Conservation (phyloP, 192 early-diverging fungal genomes). For the Podila horticola region DNA sequence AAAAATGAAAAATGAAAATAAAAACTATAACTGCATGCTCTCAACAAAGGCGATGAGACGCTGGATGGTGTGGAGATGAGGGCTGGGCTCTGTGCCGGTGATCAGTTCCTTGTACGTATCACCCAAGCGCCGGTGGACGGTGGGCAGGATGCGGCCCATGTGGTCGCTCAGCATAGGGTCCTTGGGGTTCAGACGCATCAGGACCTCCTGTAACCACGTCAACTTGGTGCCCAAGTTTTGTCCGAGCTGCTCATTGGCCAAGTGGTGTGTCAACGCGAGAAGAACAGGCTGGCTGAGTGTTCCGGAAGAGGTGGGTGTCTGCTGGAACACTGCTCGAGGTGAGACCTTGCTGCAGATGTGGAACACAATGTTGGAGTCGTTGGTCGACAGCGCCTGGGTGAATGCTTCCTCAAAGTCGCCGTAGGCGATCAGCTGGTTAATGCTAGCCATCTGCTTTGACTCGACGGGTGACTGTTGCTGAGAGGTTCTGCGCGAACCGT, state of each 20-base stretch:
- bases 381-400: constrained; percentile 53
- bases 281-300: constrained; percentile 56
- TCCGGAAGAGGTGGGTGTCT: constrained; percentile 10
- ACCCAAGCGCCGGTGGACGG: constrained; percentile 39
- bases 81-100: constrained; percentile 17
- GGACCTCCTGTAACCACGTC: constrained; percentile 29
- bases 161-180: constrained; percentile 44
- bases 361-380: constrained; percentile 40
- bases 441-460: constrained; percentile 18
- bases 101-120: constrained; percentile 32
- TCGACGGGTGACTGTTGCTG: constrained; percentile 36
- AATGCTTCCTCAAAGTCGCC: constrained; percentile 45
- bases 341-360: constrained; percentile 52
- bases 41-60: constrained; percentile 25
- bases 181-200: constrained; percentile 35
- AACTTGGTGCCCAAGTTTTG: constrained; percentile 45
- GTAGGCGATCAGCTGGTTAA: constrained; percentile 41
- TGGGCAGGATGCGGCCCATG: constrained; percentile 40
- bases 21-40: constrained; percentile 13
- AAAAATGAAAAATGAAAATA: not conserved
- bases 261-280: constrained; percentile 54
- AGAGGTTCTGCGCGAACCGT: constrained; percentile 48
- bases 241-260: constrained; percentile 48
- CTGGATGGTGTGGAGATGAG: constrained; percentile 28
- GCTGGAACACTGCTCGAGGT: constrained; percentile 50